Conservation (phyloP, 1,284 basidiomycete genomes). For the Phellinidium pouzarii region DNA sequence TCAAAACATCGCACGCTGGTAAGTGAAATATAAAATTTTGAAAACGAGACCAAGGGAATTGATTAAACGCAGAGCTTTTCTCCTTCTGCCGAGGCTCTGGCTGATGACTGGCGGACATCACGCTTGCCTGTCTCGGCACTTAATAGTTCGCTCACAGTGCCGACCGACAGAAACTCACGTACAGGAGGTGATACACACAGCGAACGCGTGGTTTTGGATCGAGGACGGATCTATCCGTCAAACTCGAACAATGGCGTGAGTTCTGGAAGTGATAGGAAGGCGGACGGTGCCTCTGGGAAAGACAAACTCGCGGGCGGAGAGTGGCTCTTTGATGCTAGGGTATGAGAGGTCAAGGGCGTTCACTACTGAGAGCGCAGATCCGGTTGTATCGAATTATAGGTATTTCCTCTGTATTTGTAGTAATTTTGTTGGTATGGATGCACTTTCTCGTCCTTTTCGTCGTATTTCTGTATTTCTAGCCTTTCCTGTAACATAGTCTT, state of each 20-base stretch:
- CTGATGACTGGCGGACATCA: background rate
- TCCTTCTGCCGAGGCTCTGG: background rate
- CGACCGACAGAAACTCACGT: background rate
- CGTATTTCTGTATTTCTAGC: too few species aligned
- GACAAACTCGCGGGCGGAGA: background rate
- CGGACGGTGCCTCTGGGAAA: background rate
- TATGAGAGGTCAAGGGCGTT: background rate
- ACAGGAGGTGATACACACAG: background rate
- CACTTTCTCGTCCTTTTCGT: background rate
- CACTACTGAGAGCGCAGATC: background rate
- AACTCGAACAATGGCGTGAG: background rate
- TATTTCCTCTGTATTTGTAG: background rate
- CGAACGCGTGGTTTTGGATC: background rate
- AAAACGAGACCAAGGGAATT: background rate
- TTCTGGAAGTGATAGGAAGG: background rate
- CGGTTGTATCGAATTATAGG: background rate
- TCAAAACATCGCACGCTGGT: background rate
- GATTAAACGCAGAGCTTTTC: background rate
- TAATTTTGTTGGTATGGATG: background rate
- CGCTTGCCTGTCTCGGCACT: background rate
- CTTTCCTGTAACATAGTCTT: background rate
- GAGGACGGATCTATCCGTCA: background rate
- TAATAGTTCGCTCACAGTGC: background rate
- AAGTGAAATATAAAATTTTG: background rate
- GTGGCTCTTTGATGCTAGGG: background rate